Conservation (phyloP, 106 monocot genomes). For the Acorus gramineus region DNA sequence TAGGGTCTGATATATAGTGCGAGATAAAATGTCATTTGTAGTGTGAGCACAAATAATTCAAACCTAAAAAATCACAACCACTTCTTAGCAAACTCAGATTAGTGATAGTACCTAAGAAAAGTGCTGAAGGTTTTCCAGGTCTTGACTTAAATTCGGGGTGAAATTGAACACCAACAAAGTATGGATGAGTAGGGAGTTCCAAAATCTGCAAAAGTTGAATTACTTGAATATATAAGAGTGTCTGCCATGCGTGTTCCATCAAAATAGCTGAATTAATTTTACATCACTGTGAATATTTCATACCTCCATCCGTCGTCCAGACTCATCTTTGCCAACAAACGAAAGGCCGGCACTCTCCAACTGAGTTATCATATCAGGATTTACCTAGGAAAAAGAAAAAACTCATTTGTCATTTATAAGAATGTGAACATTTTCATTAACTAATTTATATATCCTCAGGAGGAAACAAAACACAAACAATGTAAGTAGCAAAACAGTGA, state of each 20-base stretch:
- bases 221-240: no score
- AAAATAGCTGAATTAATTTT: no score
- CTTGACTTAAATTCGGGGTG: constrained; percentile 98
- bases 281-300: not conserved
- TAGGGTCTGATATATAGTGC: no score
- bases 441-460: not conserved
- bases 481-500: not conserved
- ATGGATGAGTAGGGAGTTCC: constrained; percentile 80
- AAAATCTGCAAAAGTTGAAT: constrained; percentile 47
- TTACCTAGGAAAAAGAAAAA: constrained; percentile 46
- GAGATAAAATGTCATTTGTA: no score
- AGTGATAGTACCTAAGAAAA: constrained; percentile 50
- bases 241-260: no score
- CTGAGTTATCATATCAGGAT: constrained; percentile 66
- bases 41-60: not conserved
- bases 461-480: not conserved
- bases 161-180: constrained; percentile 87
- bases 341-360: constrained; percentile 75
- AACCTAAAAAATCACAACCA: not conserved
- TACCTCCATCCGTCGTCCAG: constrained; percentile 93
- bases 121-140: constrained; percentile 83
- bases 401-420: not conserved
- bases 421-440: not conserved
- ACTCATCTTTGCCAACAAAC: constrained; percentile 98
- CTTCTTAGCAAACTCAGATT: not conserved